Evolutionary conservation across 306 rosid genomes (phyloP).

Genomic region (Citrullus amarus): DNA sequence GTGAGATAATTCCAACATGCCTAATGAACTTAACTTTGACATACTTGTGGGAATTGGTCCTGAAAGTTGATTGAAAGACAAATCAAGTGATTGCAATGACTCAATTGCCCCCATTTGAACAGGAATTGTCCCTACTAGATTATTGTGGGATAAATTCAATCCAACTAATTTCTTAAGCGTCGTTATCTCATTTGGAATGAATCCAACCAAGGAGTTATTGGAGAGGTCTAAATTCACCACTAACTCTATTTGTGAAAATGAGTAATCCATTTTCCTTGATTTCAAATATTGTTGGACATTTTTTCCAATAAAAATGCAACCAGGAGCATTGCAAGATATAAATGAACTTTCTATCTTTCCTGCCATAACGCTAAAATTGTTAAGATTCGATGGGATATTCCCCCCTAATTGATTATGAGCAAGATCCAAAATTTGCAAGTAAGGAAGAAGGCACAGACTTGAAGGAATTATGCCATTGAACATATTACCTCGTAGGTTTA

Average conservation of each 20-base stretch:
- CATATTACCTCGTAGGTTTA: background rate
- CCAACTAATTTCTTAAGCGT: background rate
- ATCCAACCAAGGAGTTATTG: background rate
- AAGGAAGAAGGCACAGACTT: background rate
- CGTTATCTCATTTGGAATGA: background rate
- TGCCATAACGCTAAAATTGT: background rate
- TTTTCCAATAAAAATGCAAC: background rate
- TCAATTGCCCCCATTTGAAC: background rate
- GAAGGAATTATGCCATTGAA: background rate
- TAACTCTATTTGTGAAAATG: fast-evolving
- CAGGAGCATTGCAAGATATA: background rate
- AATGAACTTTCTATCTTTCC: background rate
- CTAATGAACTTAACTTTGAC: background rate
- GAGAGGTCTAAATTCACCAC: background rate
- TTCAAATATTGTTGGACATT: background rate
- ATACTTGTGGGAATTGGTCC: background rate
- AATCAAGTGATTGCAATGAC: background rate
- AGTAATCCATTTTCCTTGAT: background rate
- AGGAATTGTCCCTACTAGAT: background rate
- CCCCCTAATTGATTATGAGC: background rate
- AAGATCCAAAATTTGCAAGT: slow-evolving; percentile 4
- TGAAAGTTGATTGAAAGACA: background rate
- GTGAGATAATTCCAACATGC: background rate
- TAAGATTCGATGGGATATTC: background rate
- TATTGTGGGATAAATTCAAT: background rate